These are phyloP conservation scores for Camillea tinctor DNA, from an alignment of 2,329 filamentous ascomycete species.

Conservation along the genomic window DNA sequence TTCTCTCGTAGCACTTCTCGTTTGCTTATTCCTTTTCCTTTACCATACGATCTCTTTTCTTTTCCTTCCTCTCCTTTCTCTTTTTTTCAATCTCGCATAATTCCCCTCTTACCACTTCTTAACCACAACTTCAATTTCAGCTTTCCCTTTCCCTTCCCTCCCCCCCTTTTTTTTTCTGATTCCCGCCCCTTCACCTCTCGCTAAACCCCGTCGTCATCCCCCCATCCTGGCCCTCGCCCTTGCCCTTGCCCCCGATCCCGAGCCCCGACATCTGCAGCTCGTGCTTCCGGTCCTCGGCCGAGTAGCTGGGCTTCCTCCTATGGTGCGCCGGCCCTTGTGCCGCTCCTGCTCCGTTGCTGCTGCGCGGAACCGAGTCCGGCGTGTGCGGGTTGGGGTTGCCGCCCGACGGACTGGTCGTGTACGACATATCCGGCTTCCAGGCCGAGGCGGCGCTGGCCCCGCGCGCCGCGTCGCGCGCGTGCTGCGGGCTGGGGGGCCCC, in stretches of 20 bases:
- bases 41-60: too few relatives aligned
- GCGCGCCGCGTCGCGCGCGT: constrained; percentile 34
- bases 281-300: constrained; percentile 53
- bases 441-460: constrained; percentile 36
- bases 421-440: constrained; percentile 52
- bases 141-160: constrained; percentile 11
- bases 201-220: constrained; percentile 41
- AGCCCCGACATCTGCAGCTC: constrained; percentile 44
- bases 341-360: too few relatives aligned
- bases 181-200: constrained; percentile 24
- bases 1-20: too few relatives aligned
- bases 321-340: too few relatives aligned
- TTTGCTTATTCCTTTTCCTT: too few relatives aligned
- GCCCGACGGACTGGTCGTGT: too few relatives aligned
- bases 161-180: too few relatives aligned
- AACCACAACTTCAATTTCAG: neutral
- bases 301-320: constrained; percentile 48
- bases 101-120: neutral
- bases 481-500: constrained; percentile 26
- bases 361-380: too few relatives aligned
- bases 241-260: constrained; percentile 10
- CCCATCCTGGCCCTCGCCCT: neutral
- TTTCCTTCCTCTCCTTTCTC: too few relatives aligned
- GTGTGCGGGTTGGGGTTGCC: too few relatives aligned
- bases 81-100: too few relatives aligned